Base-by-base conservation (phyloP, 73 alveolate species). In the Paramecium caudatum region DNA sequence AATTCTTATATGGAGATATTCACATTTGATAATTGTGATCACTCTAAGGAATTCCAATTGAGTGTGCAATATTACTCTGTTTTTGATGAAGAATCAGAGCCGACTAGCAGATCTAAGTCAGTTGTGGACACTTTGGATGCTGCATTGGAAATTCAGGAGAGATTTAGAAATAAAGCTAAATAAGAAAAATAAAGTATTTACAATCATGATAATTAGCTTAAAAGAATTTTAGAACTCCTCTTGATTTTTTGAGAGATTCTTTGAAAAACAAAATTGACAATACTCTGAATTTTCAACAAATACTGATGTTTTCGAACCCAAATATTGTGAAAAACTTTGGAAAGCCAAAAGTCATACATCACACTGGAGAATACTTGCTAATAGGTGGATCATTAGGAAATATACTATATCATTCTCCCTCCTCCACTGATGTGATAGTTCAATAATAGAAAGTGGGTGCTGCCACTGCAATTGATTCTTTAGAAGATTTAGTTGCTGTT, bases 351-450 rank as follows among this genome's bases (percentile, higher is more conserved):
- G 88, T 43, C 0, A 45, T 74, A 5, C 62, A 37, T 74, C 65
- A 74, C 19, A 43, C 17, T 43, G 39, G 46, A 4, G 62, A 74
- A 5, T 23, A 41, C 16, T 7, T 74, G 8, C 2, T 74, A 5
- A 43, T 68, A n/a, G 88, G 88, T 5, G 88, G 88, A 27, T 74
- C 88, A 34, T 45, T 74, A 41, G 88, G 88, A 10, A 74, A 74
- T 74, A 45, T 74, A 19, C 46, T 74, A 3, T 55, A 68, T 68
- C 34, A 68, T 25, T 68, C 50, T 4, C 34, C 25, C 25, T 68
- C 10, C 25, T 68, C 25, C 68, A 74, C 15, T 15, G 88, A 74
- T 41, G 21, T 37, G 16, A 21, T 74, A 0, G 43, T 74, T 19
- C 19, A 39, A 43, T 23, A 37, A 74, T 37, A 74, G 68, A 74